These are phyloP conservation scores for Mycena kentingensis DNA, from an alignment of 768 basidiomycete species.

Conservation along the genomic window DNA sequence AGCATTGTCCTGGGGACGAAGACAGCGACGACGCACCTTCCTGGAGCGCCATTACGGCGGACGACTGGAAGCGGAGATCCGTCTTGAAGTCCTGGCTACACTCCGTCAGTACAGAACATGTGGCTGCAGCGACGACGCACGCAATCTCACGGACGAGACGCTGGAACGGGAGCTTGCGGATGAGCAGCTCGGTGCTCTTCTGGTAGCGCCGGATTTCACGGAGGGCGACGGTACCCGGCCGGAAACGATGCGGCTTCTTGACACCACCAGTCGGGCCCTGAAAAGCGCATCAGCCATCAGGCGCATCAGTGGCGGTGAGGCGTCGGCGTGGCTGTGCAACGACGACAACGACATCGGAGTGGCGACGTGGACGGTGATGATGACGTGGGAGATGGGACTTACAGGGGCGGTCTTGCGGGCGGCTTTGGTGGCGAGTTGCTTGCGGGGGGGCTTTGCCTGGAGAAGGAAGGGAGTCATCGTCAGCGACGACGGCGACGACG, in stretches of 20 bases:
- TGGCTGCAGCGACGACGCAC: constrained; percentile 89
- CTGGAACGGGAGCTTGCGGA: constrained; percentile 99
- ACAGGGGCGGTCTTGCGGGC: constrained; percentile 87
- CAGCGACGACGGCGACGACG: constrained; percentile 23
- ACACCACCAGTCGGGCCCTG: constrained; percentile 91
- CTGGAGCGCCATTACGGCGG: constrained; percentile 91
- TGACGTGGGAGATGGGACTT: constrained; percentile 32
- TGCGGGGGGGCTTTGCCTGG: constrained; percentile 87
- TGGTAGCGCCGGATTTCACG: constrained; percentile 99
- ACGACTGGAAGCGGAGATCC: constrained; percentile 93
- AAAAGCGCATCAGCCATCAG: constrained; percentile 10
- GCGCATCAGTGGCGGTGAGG: constrained; percentile 13
- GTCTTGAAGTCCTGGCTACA: constrained; percentile 55
- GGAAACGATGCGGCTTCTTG: constrained; percentile 99
- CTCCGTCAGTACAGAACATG: neutral
- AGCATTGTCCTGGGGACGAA: neutral
- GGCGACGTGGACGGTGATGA: constrained; percentile 30
- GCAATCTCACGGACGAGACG: constrained; percentile 95
- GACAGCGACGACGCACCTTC: constrained; percentile 61
- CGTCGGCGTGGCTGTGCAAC: constrained; percentile 12
- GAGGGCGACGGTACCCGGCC: constrained; percentile 97
- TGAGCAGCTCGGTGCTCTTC: constrained; percentile 98
- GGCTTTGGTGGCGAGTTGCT: constrained; percentile 95
- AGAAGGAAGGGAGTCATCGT: constrained; percentile 28
- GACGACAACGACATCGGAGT: constrained; percentile 21